Evolutionary conservation across 2,329 filamentous ascomycete species (phyloP), one percentile per base, ranked within the genome.

Genomic region (Colletotrichum agaves): DNA sequence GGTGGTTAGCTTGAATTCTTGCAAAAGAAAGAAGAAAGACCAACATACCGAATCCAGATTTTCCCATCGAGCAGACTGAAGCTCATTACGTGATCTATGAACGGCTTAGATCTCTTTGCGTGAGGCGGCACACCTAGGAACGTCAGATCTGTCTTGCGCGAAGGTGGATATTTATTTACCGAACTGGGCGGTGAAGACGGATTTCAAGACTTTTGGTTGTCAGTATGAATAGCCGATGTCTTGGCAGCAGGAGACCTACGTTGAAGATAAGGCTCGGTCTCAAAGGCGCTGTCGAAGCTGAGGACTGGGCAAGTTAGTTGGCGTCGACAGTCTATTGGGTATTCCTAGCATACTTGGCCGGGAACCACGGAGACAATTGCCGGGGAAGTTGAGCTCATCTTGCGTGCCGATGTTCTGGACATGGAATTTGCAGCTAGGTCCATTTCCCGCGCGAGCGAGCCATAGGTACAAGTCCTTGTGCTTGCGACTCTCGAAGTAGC

Each of bases 371-470:
- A 98, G 84, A 78, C 94, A 98, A 84, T 99, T 99, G 61, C 96
- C 96, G 15, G 94, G 94, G 79, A 99, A 98, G 76, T 97, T 93
- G 39, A 99, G 85, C 79, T 99, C 96, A 76, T 95, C 93, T 93
- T 97, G 97, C 10, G 95, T 98, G 82, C 98, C 94, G 76, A 98
- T 77, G 75, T 94, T 94, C 78, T 96, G 93, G 58, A 93, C 84
- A 76, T 96, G 92, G 79, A 96, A 87, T 75, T 87, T 87, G 56
- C 86, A 79, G 2, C 85, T 87, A 52, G 85, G 85, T 5, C 84
- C 84, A 67, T 86, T 76, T 11, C 17, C 19, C 15, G 74, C 84
- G 75, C 79, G 91, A 90, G 75, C 98, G 88, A 94, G 94, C 98
- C 70, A 97, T 84, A 53, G 31, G 80, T 98, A 99, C 19, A 98